These are phyloP conservation scores for Phytophthora litchii DNA, from an alignment of 352 stramenopile species.

Conservation along the genomic window DNA sequence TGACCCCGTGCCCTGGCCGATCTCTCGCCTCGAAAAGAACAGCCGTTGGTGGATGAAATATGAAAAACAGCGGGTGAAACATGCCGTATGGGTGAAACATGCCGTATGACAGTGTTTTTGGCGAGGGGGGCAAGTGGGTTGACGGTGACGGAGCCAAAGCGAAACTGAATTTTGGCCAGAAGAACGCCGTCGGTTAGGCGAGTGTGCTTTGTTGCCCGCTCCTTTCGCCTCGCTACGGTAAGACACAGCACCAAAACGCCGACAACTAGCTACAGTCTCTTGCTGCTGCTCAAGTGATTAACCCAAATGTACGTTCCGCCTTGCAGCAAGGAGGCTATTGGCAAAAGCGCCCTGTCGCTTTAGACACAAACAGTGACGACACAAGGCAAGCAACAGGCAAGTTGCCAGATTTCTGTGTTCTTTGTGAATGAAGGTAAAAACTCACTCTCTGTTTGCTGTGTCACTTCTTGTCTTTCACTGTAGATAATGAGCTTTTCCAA, in stretches of 20 bases:
- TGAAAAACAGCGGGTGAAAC: conserved; percentile 7
- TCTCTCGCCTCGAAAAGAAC: conserved; percentile 18
- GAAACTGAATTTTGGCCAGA: conserved; percentile 39
- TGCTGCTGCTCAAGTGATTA: not conserved
- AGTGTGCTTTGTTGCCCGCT: conserved; percentile 8
- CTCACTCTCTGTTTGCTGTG: not conserved
- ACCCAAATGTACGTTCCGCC: conserved; percentile 1
- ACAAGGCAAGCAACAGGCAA: conserved; percentile 6
- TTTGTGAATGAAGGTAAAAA: conserved; percentile 1
- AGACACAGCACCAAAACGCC: not conserved
- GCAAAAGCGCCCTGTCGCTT: conserved; percentile 32
- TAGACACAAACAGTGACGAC: conserved; percentile 14
- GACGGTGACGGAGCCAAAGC: conserved; percentile 26
- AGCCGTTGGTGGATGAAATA: conserved; percentile 22
- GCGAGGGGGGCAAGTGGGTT: conserved; percentile 27
- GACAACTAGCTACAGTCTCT: not conserved
- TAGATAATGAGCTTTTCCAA: conserved; percentile 52
- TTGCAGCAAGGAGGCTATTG: conserved; percentile 7
- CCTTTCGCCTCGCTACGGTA: conserved; percentile 2
- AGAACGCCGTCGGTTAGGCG: conserved; percentile 8
- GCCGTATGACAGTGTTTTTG: conserved; percentile 2
- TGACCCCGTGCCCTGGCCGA: conserved; percentile 27
- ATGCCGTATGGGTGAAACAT: conserved; percentile 15
- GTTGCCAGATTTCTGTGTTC: not conserved
- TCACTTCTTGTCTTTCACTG: conserved; percentile 8